Evolutionary conservation across 495 filamentous ascomycete genomes (phyloP).

Genomic region (Pyronema omphalodes): DNA sequence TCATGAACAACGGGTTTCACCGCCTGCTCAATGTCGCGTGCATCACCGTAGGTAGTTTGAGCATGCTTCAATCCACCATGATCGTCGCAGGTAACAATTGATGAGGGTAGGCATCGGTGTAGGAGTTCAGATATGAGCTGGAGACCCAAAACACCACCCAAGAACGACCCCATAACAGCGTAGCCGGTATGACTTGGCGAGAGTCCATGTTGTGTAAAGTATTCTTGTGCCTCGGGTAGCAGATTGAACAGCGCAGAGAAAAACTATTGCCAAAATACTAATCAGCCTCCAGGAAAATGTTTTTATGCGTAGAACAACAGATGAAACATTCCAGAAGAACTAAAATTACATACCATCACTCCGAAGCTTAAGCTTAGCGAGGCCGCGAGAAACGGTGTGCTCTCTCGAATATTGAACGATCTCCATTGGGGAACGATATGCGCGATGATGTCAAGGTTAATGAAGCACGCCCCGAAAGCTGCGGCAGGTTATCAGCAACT

Average conservation of each 20-base stretch:
- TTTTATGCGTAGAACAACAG: not conserved
- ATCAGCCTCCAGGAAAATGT: constrained; percentile 5
- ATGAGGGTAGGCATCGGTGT: constrained; percentile 74
- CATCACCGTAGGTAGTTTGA: not conserved
- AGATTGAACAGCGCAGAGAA: constrained; percentile 91
- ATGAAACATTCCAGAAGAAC: not conserved
- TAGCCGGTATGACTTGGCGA: constrained; percentile 49
- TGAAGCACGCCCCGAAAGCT: constrained; percentile 60
- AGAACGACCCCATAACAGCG: constrained; percentile 55
- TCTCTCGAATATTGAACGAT: constrained; percentile 75
- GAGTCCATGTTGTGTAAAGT: constrained; percentile 49
- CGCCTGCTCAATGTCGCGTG: not conserved
- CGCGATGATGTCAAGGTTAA: constrained; percentile 67
- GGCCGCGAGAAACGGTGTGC: constrained; percentile 66
- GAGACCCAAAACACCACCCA: constrained; percentile 68
- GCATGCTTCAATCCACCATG: constrained; percentile 2
- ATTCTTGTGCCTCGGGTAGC: constrained; percentile 65
- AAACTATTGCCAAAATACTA: constrained; percentile 35
- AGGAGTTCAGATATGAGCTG: constrained; percentile 59
- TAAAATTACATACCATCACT: constrained; percentile 58
- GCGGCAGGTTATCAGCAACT: not conserved
- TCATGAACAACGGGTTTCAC: constrained; percentile 2
- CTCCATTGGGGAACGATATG: constrained; percentile 50
- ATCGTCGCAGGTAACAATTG: constrained; percentile 72
- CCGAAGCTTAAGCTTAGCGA: constrained; percentile 87